Evolutionary conservation across 202 grass and related monocot genomes (phyloP).

Genomic region (Elaeis oleifera): DNA sequence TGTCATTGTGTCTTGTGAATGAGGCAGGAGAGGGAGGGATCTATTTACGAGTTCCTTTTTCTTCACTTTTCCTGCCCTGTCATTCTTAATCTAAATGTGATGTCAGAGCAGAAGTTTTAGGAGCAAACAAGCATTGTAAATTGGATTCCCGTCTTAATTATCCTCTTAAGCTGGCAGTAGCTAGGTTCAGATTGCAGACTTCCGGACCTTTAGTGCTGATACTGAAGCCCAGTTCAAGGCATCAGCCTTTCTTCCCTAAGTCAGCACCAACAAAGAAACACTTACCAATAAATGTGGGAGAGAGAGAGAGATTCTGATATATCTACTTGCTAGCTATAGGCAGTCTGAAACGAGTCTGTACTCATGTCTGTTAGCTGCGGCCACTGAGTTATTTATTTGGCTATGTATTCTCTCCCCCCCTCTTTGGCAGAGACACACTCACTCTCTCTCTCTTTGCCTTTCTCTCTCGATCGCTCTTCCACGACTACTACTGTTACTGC

Average conservation of each 20-base stretch:
- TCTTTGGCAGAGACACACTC: not conserved
- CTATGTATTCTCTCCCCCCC: too few relatives aligned
- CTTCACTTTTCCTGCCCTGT: not conserved
- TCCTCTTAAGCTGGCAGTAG: not conserved
- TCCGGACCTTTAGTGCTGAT: too few relatives aligned
- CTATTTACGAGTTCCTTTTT: slow-evolving; percentile 3
- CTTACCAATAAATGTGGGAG: not conserved
- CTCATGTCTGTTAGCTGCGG: slow-evolving; percentile 1
- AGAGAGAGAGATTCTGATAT: not conserved
- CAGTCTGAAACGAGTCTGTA: slow-evolving; percentile 1
- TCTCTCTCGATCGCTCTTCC: slow-evolving; percentile 13
- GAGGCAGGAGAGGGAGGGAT: not conserved
- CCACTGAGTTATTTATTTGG: not conserved
- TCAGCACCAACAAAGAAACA: slow-evolving; percentile 13
- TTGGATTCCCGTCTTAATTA: not conserved
- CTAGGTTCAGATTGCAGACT: not conserved
- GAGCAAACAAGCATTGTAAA: too few relatives aligned
- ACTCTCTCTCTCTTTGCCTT: slow-evolving; percentile 4
- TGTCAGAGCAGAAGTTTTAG: too few relatives aligned
- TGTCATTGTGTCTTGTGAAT: too few relatives aligned
- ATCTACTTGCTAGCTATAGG: not conserved
- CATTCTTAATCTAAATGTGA: slow-evolving; percentile 6
- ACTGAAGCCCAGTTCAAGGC: not conserved
- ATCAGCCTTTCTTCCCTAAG: slow-evolving; percentile 1
- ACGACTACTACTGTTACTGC: not conserved